Evolutionary conservation across 2,329 filamentous ascomycete genomes (phyloP), one percentile per base, ranked within the genome.

Genomic region (Colletotrichum sp.): DNA sequence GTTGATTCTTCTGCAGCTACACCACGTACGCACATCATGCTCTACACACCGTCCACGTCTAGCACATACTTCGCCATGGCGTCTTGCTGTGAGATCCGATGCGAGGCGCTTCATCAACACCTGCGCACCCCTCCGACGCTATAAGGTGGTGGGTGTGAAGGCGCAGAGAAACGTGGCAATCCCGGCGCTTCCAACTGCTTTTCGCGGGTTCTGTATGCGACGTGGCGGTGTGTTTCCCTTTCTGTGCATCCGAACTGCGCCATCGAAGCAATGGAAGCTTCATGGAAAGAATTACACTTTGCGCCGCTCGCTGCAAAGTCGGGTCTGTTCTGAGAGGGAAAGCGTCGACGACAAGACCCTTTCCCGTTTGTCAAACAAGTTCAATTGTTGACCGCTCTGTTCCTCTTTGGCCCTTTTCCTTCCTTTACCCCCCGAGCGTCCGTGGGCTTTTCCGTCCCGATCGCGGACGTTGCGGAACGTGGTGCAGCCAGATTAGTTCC

Each of bases 211-310:
- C 26, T n/a, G 10, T n/a, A 30, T 66, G 59, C 68, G 67, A 60
- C 16, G n/a, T 66, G 49, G 67, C 60, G 72, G 68, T 24, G 57
- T 74, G 59, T 59, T 75, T 62, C 44, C 28, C 59, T 70, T 39
- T 62, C 24, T 34, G 59, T 32, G 59, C 59, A 26, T 74, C 62
- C 32, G 28, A 55, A 62, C 32, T 18, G 10, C 36, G 36, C 15
- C 21, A 44, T 57, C 55, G 55, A 72, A 55, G 69, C 69, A 52
- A 28, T 66, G 26, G 60, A 74, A 74, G 65, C 55, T 64, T 75
- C 39, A 39, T 44, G 59, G 63, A 73, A 76, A 39, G 59, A 75
- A 60, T 70, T 71, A 76, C 65, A 75, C 71, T 75, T 75, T 71
- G 52, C 71, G 60, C 71, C 65, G 26, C 24, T 66, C 30, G 49